These are phyloP conservation scores for Colletotrichum costaricense DNA, from an alignment of 2,329 filamentous ascomycete species.

Conservation along the genomic window DNA sequence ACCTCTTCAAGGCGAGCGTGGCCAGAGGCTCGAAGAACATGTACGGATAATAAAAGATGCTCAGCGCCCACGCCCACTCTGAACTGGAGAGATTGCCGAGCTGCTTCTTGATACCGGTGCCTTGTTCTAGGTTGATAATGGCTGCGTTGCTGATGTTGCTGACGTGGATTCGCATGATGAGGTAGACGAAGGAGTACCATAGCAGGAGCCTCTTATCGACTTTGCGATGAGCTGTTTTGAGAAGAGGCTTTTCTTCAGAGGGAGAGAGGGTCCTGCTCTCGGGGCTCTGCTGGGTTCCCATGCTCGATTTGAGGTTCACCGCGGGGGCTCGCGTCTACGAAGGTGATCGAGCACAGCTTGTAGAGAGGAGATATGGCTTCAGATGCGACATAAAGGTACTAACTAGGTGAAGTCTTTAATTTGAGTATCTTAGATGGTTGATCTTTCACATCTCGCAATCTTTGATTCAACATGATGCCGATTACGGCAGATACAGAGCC, in stretches of 20 bases:
- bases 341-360: no score
- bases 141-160: slow-evolving; percentile 42
- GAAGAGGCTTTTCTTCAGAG: slow-evolving; percentile 3
- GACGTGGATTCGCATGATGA: slow-evolving; percentile 41
- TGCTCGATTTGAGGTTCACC: neutral
- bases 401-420: no score
- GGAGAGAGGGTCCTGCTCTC: neutral
- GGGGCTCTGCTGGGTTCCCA: neutral
- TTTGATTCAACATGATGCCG: neutral
- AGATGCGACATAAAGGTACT: no score
- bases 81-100: slow-evolving; percentile 38
- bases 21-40: slow-evolving; percentile 41
- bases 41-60: slow-evolving; percentile 42
- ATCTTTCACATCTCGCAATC: neutral
- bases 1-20: slow-evolving; percentile 40
- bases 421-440: no score
- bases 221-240: slow-evolving; percentile 38
- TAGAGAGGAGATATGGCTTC: no score
- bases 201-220: slow-evolving; percentile 40
- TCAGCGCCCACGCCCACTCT: slow-evolving; percentile 41
- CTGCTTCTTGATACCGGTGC: slow-evolving; percentile 41
- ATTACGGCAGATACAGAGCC: neutral
- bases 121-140: slow-evolving; percentile 43
- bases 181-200: slow-evolving; percentile 40
- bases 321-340: no score